phyloP scores from a whole-genome alignment of 352 stramenopile genomes.

The Phytophthora ramorum region DNA sequence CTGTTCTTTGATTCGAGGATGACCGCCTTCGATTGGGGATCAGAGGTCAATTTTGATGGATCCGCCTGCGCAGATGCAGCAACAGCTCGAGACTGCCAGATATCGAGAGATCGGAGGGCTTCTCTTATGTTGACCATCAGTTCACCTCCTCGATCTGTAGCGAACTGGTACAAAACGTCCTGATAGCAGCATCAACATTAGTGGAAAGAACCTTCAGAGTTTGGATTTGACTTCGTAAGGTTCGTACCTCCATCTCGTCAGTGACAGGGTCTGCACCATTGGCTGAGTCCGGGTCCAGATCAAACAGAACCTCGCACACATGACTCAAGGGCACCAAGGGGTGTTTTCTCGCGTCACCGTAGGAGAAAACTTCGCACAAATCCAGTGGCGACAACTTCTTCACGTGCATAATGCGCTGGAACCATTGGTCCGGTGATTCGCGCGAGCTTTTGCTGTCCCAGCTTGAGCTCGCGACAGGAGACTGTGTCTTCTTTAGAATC shows the following conservation, averaged over 20 bases:
- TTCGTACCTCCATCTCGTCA: constrained; percentile 56
- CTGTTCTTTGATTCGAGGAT: constrained; percentile 53
- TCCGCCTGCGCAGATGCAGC: not conserved
- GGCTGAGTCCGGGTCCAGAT: constrained; percentile 41
- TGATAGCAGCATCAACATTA: constrained; percentile 13
- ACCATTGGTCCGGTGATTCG: constrained; percentile 57
- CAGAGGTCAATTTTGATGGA: constrained; percentile 5
- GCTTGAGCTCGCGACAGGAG: not conserved
- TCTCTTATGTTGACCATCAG: constrained; percentile 65
- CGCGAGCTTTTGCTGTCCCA: not conserved
- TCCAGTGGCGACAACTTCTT: constrained; percentile 62
- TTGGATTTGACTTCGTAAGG: not conserved
- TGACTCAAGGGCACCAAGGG: constrained; percentile 49
- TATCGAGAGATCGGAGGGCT: constrained; percentile 61
- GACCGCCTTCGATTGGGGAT: constrained; percentile 26
- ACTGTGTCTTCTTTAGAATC: constrained; percentile 29
- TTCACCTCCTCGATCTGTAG: constrained; percentile 41
- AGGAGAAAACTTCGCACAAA: constrained; percentile 63
- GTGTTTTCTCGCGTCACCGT: constrained; percentile 47
- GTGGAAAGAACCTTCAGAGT: not conserved
- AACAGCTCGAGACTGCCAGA: constrained; percentile 45
- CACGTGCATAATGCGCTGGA: constrained; percentile 52
- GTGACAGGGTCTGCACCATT: constrained; percentile 52
- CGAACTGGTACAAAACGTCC: constrained; percentile 64
- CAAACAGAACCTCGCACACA: constrained; percentile 64